Evolutionary conservation across 139 green algal genomes (phyloP).

Genomic region (Chlamydomonas applanata): DNA sequence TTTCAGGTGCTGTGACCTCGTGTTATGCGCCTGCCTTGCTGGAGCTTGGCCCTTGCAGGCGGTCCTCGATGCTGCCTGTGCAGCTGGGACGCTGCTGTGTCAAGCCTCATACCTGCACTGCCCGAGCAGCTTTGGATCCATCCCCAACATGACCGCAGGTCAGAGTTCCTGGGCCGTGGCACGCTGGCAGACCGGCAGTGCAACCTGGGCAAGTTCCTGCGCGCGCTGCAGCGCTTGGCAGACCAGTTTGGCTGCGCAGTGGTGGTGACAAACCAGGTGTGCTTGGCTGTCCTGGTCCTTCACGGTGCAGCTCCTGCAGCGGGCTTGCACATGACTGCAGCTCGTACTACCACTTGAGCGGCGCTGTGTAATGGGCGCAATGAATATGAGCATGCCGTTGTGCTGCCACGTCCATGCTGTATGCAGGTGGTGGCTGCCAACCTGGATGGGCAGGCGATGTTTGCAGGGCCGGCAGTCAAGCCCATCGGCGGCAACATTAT

Average conservation of each 20-base stretch:
- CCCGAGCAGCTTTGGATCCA: too few species aligned
- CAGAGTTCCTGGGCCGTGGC: slow-evolving; percentile 86
- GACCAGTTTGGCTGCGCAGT: slow-evolving; percentile 97
- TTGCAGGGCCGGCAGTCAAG: slow-evolving; percentile 90
- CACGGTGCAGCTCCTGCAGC: too few species aligned
- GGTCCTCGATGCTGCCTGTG: too few species aligned
- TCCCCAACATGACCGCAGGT: slow-evolving; percentile 27
- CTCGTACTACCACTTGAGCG: too few species aligned
- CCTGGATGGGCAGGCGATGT: slow-evolving; percentile 86
- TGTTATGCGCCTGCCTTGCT: too few species aligned
- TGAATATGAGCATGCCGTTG: background rate
- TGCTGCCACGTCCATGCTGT: background rate
- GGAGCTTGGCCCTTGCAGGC: too few species aligned
- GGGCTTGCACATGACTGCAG: too few species aligned
- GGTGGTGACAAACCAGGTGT: slow-evolving; percentile 95
- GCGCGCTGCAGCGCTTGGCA: slow-evolving; percentile 82
- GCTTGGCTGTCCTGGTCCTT: too few species aligned
- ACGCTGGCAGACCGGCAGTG: slow-evolving; percentile 89
- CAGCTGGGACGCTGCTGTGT: too few species aligned
- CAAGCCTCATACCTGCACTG: too few species aligned
- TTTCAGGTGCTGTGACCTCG: too few species aligned
- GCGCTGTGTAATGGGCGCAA: background rate
- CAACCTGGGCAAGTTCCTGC: slow-evolving; percentile 84
- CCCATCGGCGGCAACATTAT: slow-evolving; percentile 99
- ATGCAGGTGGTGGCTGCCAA: slow-evolving; percentile 83